Percentiles rank a stretch among this genome's conserved stretches.
Conservation (phyloP, 768 basidiomycete genomes). For the Butyriboletus loyo region DNA sequence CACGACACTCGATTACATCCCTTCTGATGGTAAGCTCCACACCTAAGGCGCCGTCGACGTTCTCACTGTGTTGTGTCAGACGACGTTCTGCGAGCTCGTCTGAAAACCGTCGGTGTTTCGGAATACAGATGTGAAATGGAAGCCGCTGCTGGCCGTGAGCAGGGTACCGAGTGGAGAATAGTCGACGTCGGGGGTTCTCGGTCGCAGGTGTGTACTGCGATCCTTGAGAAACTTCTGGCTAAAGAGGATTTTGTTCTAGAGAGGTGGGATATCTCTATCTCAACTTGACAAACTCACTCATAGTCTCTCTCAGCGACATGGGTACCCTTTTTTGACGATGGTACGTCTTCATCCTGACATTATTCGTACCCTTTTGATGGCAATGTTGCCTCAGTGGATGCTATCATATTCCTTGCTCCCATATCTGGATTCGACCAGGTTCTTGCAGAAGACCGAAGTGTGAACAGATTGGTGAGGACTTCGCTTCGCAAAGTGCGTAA, state of each 20-base stretch:
- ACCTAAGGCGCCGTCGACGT: neutral
- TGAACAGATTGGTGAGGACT: conserved; percentile 46
- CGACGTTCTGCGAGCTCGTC: conserved; percentile 49
- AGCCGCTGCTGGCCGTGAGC: conserved; percentile 47
- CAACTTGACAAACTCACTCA: conserved; percentile 8
- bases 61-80: conserved; percentile 31
- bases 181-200: conserved; percentile 53
- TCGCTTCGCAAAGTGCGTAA: neutral
- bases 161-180: conserved; percentile 54
- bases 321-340: conserved; percentile 56
- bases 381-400: conserved; percentile 29
- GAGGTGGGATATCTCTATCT: conserved; percentile 27
- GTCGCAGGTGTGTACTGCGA: conserved; percentile 38
- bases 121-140: conserved; percentile 85
- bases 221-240: neutral
- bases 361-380: neutral
- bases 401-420: conserved; percentile 59
- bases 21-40: conserved; percentile 41
- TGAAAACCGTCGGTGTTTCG: conserved; percentile 70
- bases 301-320: conserved; percentile 38
- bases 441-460: conserved; percentile 47
- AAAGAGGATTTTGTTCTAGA: conserved; percentile 23
- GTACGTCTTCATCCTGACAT: conserved; percentile 21
- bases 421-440: conserved; percentile 58
- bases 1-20: conserved; percentile 42